Evolutionary conservation across 805 yeast species (phyloP), one percentile per base, ranked within the genome.

Genomic region (Teunomyces kruisii): DNA sequence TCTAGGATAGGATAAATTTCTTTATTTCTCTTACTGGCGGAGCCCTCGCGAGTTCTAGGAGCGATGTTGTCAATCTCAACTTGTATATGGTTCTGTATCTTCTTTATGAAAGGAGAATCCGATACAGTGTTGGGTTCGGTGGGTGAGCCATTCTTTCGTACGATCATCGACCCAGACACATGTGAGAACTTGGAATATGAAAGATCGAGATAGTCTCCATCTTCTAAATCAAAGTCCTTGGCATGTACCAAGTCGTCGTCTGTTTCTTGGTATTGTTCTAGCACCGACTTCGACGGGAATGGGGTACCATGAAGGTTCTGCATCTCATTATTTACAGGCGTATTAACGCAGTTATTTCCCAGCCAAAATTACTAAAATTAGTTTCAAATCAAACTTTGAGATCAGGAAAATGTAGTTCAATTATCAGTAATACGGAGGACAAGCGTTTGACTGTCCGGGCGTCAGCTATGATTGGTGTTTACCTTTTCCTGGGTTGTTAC

Each of bases 161-260:
- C 41, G 30, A 55, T 54, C 22, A 64, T 52, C 9, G 58, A 51
- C 7, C 60, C 59, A 17, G 64, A 57, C 5, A 57, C 45, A 24
- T 64, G 68, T 41, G 74, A 65, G 49, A 70, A 70, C 51, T 57
- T 64, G 35, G 72, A 67, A 49, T 61, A 70, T 6, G 74, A 67
- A 9, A 70, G 51, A 40, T 67, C 61, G 13, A 56, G 43, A 8
- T 56, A 58, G n/a, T 57, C 58, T 22, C 49, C 43, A 16, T 39
- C 40, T 19, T 48, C 48, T 9, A 40, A 27, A 14, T 53, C 59
- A 13, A 52, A 53, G n/a, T 49, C 54, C 2, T 30, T 24, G 33
- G 43, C 29, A 29, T 45, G 44, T 6, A 41, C 42, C 16, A 19
- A 30, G 28, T 53, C 52, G 5, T 52, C 52, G 17, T 48, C 49